Base-by-base conservation (phyloP, 306 rosid species). In the Acmispon strigosus region DNA sequence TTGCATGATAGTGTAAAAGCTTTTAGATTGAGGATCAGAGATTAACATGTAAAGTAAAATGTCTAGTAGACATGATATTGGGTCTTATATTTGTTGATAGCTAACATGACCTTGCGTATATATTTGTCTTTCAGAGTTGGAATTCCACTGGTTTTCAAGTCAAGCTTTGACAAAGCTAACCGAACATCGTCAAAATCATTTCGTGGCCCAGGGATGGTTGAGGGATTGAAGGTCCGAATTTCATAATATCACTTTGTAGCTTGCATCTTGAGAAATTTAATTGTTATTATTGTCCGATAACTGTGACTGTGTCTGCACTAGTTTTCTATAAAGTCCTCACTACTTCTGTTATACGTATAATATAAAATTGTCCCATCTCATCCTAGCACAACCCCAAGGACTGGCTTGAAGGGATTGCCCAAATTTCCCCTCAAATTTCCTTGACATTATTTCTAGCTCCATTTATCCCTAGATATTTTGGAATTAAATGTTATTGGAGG, bases 151-250 rank as follows among this genome's bases (percentile, higher is more conserved):
- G 88, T 94, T 72, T 94, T 94, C 86, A 91, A 90, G 85, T 89
- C 99, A 53, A 94, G 99, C 85, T 94, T 94, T 66, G 97, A 94
- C 76, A 94, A 91, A 80, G 99, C 99, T 65, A 94, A 94, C 80
- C 84, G 96, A 45, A 94, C 97, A 53, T 94, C 99, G 16, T 89
- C 97, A 57, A 94, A 94, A 77, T 94, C 97, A 62, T 91, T 94
- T 66, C 95, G 95, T 9, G 97, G 99, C 81, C 99, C 97, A 0
- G 99, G 99, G 83, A 72, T 91, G 88, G 75, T 1, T 20, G 95
- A 94, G 82, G 98, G 97, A 75, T 77, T 91, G 80, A 91, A 89
- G 99, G 97, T 94, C 34, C 54, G 15, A 19, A 59, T 32, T 70
- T 55, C 24, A 73, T 73, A 10, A 41, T 45, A 19, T 71, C 37